Percentiles rank a stretch among this genome's conserved stretches.
phyloP scores from a whole-genome alignment of 352 stramenopile genomes.

The Peronospora destructor region DNA sequence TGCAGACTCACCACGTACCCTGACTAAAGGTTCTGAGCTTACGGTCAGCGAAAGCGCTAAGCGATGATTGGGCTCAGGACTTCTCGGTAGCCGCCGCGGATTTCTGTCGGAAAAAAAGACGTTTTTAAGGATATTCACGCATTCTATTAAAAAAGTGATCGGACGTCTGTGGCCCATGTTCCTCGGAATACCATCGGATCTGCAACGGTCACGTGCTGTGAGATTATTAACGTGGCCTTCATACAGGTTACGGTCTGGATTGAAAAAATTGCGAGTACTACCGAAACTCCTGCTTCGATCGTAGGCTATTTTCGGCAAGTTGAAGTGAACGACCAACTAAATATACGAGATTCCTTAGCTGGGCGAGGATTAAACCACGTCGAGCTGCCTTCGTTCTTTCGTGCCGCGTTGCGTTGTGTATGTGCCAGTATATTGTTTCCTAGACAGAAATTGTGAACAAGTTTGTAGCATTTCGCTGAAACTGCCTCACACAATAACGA shows the following conservation, averaged over 20 bases:
- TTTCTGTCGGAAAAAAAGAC: not conserved
- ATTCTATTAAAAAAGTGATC: not conserved
- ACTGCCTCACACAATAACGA: slow-evolving; percentile 1
- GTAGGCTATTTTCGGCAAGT: slow-evolving; percentile 12
- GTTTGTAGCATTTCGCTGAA: slow-evolving; percentile 11
- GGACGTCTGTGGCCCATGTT: not conserved
- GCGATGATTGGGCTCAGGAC: not conserved
- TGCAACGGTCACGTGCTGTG: not conserved
- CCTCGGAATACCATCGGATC: slow-evolving; percentile 10
- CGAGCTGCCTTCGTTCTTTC: no score
- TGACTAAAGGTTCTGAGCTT: not conserved
- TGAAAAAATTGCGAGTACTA: not conserved
- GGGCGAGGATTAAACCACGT: no score
- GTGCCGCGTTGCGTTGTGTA: no score
- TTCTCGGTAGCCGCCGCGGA: slow-evolving; percentile 3
- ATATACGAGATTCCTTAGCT: not conserved
- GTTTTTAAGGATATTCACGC: slow-evolving; percentile 5
- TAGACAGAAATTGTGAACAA: no score
- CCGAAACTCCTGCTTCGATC: not conserved
- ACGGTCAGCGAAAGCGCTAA: not conserved
- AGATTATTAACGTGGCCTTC: not conserved
- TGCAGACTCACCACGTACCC: not conserved
- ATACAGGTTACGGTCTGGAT: slow-evolving; percentile 3
- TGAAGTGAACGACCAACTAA: slow-evolving; percentile 24
- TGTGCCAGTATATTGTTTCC: not conserved